A percentile compares a stretch with the other conserved stretches of the same genome.
Conservation (phyloP, 202 grass and related monocot species). For the Dendrocalamus latiflorus region DNA sequence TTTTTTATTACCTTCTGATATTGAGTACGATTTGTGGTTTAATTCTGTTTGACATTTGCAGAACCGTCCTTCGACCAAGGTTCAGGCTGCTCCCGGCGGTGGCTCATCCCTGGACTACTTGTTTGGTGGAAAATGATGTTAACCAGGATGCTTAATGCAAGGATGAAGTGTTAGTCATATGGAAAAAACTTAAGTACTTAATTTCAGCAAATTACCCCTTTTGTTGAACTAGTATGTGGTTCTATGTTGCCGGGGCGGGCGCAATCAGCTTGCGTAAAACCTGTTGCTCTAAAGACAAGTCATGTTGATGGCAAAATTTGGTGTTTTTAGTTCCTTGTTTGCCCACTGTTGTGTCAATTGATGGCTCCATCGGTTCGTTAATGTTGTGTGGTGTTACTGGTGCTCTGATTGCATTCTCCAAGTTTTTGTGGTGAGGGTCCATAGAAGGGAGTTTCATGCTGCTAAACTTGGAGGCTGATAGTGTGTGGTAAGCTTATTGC, state of each 20-base stretch:
- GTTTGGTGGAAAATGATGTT: conserved; percentile 38
- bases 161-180: conserved; percentile 4
- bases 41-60: not conserved
- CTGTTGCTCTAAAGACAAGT: not conserved
- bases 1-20: not conserved
- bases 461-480: not conserved
- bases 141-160: not conserved
- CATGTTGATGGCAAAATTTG: not conserved
- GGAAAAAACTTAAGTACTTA: conserved; percentile 13
- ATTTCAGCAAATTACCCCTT: conserved; percentile 15
- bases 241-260: too few species aligned
- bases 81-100: conserved; percentile 42
- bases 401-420: not conserved
- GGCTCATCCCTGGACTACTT: conserved; percentile 45
- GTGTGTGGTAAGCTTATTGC: too few species aligned
- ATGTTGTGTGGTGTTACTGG: not conserved
- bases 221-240: too few species aligned
- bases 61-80: conserved; percentile 43
- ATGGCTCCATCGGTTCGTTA: not conserved
- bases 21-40: not conserved
- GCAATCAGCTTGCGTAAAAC: conserved; percentile 14
- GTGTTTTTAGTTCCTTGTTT: not conserved
- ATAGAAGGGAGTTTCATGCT: not conserved
- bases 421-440: not conserved
- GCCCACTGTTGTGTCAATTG: not conserved